Base-by-base conservation (phyloP, 2,329 filamentous ascomycete species). In the Huntiella savannae region DNA sequence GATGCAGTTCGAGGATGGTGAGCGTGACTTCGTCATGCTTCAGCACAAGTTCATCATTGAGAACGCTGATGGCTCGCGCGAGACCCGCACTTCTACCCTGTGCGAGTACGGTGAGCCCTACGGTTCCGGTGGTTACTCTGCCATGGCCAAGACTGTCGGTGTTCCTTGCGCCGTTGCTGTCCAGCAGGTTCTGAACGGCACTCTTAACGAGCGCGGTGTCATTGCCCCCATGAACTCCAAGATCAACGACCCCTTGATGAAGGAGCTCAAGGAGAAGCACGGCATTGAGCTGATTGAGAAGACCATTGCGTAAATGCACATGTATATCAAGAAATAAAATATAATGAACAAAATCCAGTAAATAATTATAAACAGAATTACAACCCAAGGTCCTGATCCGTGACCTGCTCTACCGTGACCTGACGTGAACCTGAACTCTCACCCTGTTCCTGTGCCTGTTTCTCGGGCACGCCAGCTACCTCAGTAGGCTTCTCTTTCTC, bases 1-100 rank as follows among this genome's bases (percentile, higher is more conserved):
- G 76, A 92, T 93, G 83, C 74, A 82, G 63, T 94, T 79, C 62
- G 80, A 74, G 57, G 69, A 80, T 55, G 79, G 73, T 51, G 85
- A 94, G 74, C 79, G 86, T 50, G 86, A 93, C 62, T 68, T 92
- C 53, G 82, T 91, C 53, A 75, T 82, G 47, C 71, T 85, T 32
- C 81, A 85, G 66, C 80, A 84, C 68, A 79, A 76, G 66, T 92
- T 93, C 60, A 77, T 78, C 59, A 83, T 93, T 54, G 82, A 91
- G 69, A 68, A 80, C 63, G 77, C 79, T 63, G 81, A 91, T 59
- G 85, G 85, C 56, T 73, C 65, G 59, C 74, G 72, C 60, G 77
- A 92, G 67, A 85, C 77, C 39, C 70, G 79, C 52, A 87, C 82
- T 17, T 84, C 79, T 37, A 94, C 86, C 1, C 73, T 95, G 12